Evolutionary conservation across 495 filamentous ascomycete genomes (phyloP), one percentile per base, ranked within the genome.

Genomic region (Penicillium flavigenum): DNA sequence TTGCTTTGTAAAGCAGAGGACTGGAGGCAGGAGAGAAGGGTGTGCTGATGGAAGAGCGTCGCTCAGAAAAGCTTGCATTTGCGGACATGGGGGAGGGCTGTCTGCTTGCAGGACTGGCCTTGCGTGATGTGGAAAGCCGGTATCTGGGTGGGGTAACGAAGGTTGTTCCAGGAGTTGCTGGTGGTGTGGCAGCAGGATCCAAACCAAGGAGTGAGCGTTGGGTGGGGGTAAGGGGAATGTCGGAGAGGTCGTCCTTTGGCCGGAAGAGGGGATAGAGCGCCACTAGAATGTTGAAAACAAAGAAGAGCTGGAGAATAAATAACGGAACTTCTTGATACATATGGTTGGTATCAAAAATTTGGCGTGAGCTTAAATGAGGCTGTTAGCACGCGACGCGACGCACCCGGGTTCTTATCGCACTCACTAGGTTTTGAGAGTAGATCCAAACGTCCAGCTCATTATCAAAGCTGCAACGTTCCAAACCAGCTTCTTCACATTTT

Each of bases 101-200:
- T 34, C 79, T 78, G 61, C 76, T 81, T 20, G 77, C 75, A n/a
- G 78, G 74, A 51, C 78, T 78, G 39, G 60, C 74, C 66, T 71
- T 71, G 66, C 79, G 80, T n/a, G 82, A 85, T 6, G 88, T 83
- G 14, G 89, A 92, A 52, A 90, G 80, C 8, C 86, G 81, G 75
- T 96, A 98, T 52, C 89, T 84, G 3, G 94, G 94, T 2, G 94
- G 94, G 1, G 93, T 97, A 63, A 87, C 81, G 70, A 87, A 93
- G 12, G 81, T 80, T 34, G 76, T 79, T 4, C 76, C 79, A 1
- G 89, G 86, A 0, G 90, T 91, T 4, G 80, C 74, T 3, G 88
- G 81, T n/a, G 79, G 75, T 4, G 75, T 73, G 3, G 80, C 76
- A 42, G 78, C 86, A 6, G 91, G 89, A 50, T 88, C 82, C 10